These are phyloP conservation scores for Ajuga chamaepitys DNA, from an alignment of 257 asterid species.

Conservation along the genomic window DNA sequence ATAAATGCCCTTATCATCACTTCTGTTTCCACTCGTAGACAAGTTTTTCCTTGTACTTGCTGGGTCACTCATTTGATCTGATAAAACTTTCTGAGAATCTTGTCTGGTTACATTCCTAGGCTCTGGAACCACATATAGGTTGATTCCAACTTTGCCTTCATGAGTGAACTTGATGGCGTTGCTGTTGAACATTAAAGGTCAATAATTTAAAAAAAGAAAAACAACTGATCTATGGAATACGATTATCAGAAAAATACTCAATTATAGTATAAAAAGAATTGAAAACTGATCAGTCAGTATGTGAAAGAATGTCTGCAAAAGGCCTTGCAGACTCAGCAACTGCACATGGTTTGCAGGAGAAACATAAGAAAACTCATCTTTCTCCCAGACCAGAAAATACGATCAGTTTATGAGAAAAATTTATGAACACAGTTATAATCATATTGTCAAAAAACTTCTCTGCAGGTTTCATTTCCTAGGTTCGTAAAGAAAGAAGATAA, in stretches of 20 bases:
- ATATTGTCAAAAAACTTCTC: too few species aligned
- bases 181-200: conserved; percentile 31
- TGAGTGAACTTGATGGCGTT: conserved; percentile 90
- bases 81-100: conserved; percentile 18
- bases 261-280: neutral
- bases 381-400: too few species aligned
- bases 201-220: neutral
- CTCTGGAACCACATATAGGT: conserved; percentile 63
- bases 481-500: neutral
- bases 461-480: neutral
- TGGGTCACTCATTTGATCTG: conserved; percentile 12
- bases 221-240: neutral
- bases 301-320: neutral
- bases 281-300: neutral
- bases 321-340: neutral
- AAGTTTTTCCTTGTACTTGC: conserved; percentile 19
- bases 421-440: too few species aligned
- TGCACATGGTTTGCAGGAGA: too few species aligned
- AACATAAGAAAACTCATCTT: too few species aligned
- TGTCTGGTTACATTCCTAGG: conserved; percentile 26
- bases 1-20: conserved; percentile 3
- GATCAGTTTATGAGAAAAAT: too few species aligned
- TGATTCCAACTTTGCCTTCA: conserved; percentile 82
- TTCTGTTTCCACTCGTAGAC: conserved; percentile 18
- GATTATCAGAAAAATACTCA: neutral